Evolutionary conservation across 1,284 basidiomycete species (phyloP).

Genomic region (Pyrrhoderma lamaoense): DNA sequence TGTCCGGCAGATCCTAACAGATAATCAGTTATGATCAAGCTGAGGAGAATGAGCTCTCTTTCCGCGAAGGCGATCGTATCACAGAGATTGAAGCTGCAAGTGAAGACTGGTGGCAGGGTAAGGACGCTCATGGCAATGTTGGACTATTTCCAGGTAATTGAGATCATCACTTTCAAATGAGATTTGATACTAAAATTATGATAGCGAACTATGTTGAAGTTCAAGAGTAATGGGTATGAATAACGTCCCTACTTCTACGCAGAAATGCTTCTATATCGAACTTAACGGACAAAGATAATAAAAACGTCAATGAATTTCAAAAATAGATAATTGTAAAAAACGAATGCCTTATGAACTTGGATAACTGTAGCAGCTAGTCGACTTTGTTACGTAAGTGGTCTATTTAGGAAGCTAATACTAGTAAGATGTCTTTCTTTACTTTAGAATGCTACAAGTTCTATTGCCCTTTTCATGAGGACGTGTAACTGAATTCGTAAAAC

Average conservation of each 20-base stretch:
- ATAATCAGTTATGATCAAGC: conserved; percentile 67
- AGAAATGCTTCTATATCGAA: no score
- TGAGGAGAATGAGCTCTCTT: conserved; percentile 85
- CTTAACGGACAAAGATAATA: background rate
- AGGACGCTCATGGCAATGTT: conserved; percentile 47
- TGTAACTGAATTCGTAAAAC: no score
- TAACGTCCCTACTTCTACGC: no score
- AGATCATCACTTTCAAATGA: conserved; percentile 9
- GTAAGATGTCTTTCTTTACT: no score
- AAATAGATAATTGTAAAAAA: no score
- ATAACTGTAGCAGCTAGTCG: no score
- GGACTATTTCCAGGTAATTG: conserved; percentile 81
- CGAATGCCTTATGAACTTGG: no score
- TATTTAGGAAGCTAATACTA: no score
- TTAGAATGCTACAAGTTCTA: no score
- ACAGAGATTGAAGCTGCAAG: conserved; percentile 62
- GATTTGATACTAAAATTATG: conserved; percentile 16
- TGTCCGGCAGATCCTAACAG: conserved; percentile 1
- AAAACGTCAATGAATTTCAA: background rate
- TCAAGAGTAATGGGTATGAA: conserved; percentile 32
- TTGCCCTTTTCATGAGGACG: no score
- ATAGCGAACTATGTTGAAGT: conserved; percentile 57
- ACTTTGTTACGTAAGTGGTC: no score
- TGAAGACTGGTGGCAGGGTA: conserved; percentile 90
- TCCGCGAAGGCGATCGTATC: conserved; percentile 76